Evolutionary conservation across 768 basidiomycete genomes (phyloP), one percentile per base, ranked within the genome.

Genomic region (Galerina sulciceps): DNA sequence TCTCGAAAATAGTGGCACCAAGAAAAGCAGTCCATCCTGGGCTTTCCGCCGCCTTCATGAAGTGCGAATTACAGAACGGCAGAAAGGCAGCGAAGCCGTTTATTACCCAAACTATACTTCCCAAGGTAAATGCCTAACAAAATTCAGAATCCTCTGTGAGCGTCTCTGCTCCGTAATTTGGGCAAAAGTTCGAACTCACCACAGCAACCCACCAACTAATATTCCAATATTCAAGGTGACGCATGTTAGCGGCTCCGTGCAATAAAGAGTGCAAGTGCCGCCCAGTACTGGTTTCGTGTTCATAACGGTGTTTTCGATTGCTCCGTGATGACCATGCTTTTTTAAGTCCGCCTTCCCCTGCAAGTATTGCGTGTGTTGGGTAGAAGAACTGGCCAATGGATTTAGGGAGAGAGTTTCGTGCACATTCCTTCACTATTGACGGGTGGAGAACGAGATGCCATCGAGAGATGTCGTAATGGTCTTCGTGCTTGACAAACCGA

Each of bases 1-100:
- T 55, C 58, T 82, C 81, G 74, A 88, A 88, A n/a, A 85, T 72
- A 2, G 83, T 82, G 1, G 84, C 86, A 1, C 87, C 87, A 1
- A 83, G 58, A 67, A 82, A 87, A 0, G 83, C 85, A 2, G 79
- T 75, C 69, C 81, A 82, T 10, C 81, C 79, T 2, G 73, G 56
- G 46, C 65, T 76, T 6, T 78, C 71, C 1, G 67, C 69, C 2
- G 69, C 67, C 49, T 69, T 66, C 47, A 68, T 41, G 31, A 72
- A 66, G 31, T 71, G 63, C 58, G 57, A 65, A 69, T 57, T 60
- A 69, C 61, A 34, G 52, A 81, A 73, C 0, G 85, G 85, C 4
- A 85, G 76, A 66, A 83, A 85, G 4, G 79, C 75, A 43, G 79
- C 65, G 61, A 85, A 85, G 11, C 84, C 85, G 64, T 87, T 86